Evolutionary conservation across 1,139 yeast genomes (phyloP).

Genomic region (Kurtzmaniella quercitrusa): DNA sequence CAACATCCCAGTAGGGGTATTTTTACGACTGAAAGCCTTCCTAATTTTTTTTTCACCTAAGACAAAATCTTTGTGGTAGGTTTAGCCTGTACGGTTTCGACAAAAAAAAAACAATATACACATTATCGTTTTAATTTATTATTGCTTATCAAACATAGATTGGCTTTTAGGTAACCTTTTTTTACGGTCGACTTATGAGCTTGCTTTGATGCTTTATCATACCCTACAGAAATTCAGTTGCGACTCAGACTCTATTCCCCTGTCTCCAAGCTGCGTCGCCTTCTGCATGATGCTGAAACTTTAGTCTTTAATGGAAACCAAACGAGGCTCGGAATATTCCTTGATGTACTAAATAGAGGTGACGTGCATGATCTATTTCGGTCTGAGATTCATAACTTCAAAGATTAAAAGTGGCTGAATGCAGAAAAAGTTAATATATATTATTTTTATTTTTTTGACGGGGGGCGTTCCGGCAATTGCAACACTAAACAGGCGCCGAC

Average conservation of each 20-base stretch:
- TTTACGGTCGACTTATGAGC: not conserved
- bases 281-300: no score
- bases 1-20: not conserved
- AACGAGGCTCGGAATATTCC: no score
- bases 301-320: no score
- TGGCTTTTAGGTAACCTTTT: not conserved
- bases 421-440: not conserved
- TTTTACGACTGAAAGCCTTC: not conserved
- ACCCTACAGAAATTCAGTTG: no score
- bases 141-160: not conserved
- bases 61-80: not conserved
- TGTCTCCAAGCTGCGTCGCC: no score
- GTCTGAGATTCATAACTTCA: not conserved
- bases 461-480: conserved; percentile 1
- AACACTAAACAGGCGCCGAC: not conserved
- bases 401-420: not conserved
- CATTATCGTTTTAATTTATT: not conserved
- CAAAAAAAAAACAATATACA: not conserved
- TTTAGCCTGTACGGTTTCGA: not conserved
- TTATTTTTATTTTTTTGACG: not conserved
- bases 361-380: not conserved
- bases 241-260: no score
- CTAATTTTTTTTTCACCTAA: not conserved
- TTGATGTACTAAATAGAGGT: no score
- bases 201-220: not conserved